Evolutionary conservation across 192 early-diverging fungal genomes (phyloP), one percentile per base, ranked within the genome.

Genomic region (Podila epigama): DNA sequence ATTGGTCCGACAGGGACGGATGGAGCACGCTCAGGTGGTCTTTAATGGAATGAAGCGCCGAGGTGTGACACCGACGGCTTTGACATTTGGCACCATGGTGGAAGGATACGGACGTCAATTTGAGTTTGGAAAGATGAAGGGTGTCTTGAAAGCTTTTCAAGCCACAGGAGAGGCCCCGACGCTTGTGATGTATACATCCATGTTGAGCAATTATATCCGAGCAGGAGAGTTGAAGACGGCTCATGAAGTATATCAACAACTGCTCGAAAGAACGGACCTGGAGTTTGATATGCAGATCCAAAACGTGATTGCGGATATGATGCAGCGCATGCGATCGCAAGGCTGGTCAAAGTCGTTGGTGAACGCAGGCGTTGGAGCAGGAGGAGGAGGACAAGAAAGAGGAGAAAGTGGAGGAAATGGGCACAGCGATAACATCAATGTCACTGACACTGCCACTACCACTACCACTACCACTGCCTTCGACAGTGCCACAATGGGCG

Each of bases 1-100:
- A 25, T 50, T 77, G 4, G 54, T 59, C 12, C 40, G 56, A 25
- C 53, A 59, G 29, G 60, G 41, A 18, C 51, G 54, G 4, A 68
- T 77, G 60, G 66, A 68, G 0, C 73, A 77, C 4, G 73, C 73
- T 1, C 73, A 77, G 12, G 73, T 68, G 36, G 73, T 59, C 18
- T 51, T 77, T 20, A 27, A 68, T 18, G 48, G 56, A 22, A 77
- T 77, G 73, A 68, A 53, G 34, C 60, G 50, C 36, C 61, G 35
- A 28, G 66, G 60, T 7, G 20, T 77, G 12, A 25, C 22, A 4
- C 66, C 61, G 3, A 63, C 60, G 8, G 10, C 58, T 1, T 34
- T 64, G 29, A 59, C 60, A 2, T 77, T 42, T 48, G 73, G 73
- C 20, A 33, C 37, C 4, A 48, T 77, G 60, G 8, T 77, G 10